Conservation (phyloP, 2,329 filamentous ascomycete genomes). For the Penicillium vulpinum region DNA sequence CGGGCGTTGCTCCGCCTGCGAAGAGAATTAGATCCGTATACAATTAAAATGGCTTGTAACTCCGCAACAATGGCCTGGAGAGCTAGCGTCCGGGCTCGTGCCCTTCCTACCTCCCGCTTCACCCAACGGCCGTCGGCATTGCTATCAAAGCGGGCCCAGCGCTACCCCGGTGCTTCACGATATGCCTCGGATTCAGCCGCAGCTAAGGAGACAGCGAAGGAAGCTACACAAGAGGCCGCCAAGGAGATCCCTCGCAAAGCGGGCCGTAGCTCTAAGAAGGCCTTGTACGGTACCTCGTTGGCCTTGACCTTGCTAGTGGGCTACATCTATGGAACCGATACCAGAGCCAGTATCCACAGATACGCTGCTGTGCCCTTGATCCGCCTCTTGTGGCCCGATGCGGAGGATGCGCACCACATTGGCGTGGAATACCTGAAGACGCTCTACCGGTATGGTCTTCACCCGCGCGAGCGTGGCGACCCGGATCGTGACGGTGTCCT, state of each 20-base stretch:
- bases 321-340: constrained; percentile 74
- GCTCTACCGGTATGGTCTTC: constrained; percentile 71
- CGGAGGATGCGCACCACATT: constrained; percentile 85
- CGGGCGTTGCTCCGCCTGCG: constrained; percentile 17
- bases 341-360: constrained; percentile 67
- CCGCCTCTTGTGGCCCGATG: constrained; percentile 45
- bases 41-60: constrained; percentile 24
- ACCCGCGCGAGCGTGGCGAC: constrained; percentile 78
- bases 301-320: constrained; percentile 50
- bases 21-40: constrained; percentile 17
- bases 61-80: constrained; percentile 29
- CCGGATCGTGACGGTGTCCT: constrained; percentile 56
- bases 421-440: constrained; percentile 70
- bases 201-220: constrained; percentile 13
- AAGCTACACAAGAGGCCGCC: constrained; percentile 14
- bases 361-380: constrained; percentile 59
- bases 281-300: constrained; percentile 52
- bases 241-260: constrained; percentile 32
- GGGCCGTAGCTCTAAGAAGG: constrained; percentile 30
- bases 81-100: constrained; percentile 28
- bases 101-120: constrained; percentile 24
- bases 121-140: constrained; percentile 25
- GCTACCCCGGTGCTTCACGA: constrained; percentile 17
- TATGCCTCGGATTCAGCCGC: constrained; percentile 26
- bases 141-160: constrained; percentile 14